Conservation (phyloP, 1,284 basidiomycete species). For the Cryptococcus sp. region DNA sequence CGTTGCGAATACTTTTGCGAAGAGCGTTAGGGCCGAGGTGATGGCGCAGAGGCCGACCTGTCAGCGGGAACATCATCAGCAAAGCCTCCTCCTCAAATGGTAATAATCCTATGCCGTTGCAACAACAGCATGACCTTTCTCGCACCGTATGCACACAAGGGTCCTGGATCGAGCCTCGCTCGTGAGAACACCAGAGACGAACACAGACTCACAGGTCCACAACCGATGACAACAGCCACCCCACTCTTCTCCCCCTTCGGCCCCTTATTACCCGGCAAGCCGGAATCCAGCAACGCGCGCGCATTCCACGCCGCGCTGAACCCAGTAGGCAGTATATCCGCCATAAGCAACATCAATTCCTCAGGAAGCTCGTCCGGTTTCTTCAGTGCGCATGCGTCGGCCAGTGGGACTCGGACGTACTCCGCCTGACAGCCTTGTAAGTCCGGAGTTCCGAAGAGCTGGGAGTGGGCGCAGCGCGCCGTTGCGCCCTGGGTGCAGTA, state of each 20-base stretch:
- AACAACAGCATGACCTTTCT: not conserved
- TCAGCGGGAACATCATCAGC: not conserved
- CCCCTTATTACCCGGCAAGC: constrained; percentile 36
- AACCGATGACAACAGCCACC: constrained; percentile 52
- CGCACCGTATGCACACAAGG: not conserved
- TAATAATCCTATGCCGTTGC: constrained; percentile 7
- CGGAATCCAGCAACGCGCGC: constrained; percentile 39
- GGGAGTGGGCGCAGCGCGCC: constrained; percentile 67
- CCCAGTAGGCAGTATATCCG: constrained; percentile 56
- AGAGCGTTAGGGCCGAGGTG: constrained; percentile 50
- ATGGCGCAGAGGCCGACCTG: constrained; percentile 53
- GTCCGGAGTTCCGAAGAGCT: constrained; percentile 69
- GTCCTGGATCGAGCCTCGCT: not conserved
- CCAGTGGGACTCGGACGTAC: constrained; percentile 71
- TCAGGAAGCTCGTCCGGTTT: constrained; percentile 48
- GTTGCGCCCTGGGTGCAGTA: constrained; percentile 76
- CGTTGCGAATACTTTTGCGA: constrained; percentile 46
- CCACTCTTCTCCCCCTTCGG: constrained; percentile 35
- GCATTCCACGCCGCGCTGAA: constrained; percentile 54
- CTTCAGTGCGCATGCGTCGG: constrained; percentile 52
- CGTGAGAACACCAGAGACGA: not conserved
- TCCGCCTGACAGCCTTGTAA: constrained; percentile 85
- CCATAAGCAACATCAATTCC: constrained; percentile 54
- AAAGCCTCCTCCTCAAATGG: constrained; percentile 19
- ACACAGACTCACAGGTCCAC: constrained; percentile 54